phyloP scores from a whole-genome alignment of 768 basidiomycete species.

The Phallus indusiatus region DNA sequence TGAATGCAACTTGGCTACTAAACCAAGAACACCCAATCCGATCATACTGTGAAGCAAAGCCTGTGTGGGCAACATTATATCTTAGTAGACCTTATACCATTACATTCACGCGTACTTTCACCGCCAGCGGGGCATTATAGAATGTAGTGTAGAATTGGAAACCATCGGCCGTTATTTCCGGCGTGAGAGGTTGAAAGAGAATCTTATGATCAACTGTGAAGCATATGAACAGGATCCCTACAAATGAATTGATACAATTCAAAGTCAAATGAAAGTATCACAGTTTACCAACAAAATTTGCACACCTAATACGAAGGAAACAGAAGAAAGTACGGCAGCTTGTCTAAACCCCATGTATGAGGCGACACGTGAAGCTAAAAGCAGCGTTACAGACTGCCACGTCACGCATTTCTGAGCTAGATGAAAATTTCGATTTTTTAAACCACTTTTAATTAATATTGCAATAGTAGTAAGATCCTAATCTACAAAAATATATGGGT shows the following conservation, averaged over 20 bases:
- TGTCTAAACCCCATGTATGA: slow-evolving; percentile 74
- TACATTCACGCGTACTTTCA: slow-evolving; percentile 53
- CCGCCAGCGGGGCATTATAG: slow-evolving; percentile 85
- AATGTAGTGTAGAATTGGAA: slow-evolving; percentile 90
- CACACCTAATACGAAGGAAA: slow-evolving; percentile 85
- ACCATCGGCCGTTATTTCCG: slow-evolving; percentile 61
- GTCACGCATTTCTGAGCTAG: too few species aligned
- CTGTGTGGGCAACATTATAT: slow-evolving; percentile 36
- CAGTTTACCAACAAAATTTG: slow-evolving; percentile 3
- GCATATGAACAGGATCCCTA: slow-evolving; percentile 77
- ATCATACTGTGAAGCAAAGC: slow-evolving; percentile 82
- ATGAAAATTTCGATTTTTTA: too few species aligned
- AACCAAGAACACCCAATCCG: slow-evolving; percentile 63
- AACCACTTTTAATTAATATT: too few species aligned
- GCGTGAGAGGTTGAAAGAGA: slow-evolving; percentile 58
- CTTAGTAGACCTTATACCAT: not conserved
- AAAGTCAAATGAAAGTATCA: too few species aligned
- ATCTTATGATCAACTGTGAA: slow-evolving; percentile 83
- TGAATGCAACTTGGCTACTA: slow-evolving; percentile 68
- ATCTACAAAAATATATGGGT: not conserved
- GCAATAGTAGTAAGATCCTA: not conserved
- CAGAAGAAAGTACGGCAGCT: slow-evolving; percentile 78
- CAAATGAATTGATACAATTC: not conserved
- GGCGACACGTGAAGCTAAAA: not conserved
- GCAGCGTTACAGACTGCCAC: too few species aligned